Evolutionary conservation across 257 asterid genomes (phyloP), one percentile per base, ranked within the genome.

Genomic region (Solanum sitiens): DNA sequence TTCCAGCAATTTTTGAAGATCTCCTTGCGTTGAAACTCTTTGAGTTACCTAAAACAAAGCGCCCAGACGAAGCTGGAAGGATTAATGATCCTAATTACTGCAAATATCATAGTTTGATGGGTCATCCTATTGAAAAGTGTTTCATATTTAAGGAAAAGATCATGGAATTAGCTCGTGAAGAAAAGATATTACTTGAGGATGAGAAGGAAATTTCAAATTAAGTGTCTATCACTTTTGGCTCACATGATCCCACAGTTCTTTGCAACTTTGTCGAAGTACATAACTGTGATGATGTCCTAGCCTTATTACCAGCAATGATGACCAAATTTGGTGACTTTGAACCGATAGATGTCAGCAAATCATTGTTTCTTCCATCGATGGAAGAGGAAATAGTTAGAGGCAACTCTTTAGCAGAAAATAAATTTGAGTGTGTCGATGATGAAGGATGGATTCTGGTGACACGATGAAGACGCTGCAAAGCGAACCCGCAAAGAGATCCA

Each of bases 401-500:
- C 10, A 61, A 61, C 5, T 21, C 3, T 21, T 9, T 61, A 21
- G 14, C 0, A 0, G 68, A 0, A 61, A 61, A 61, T 23, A 6
- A 61, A 61, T 61, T 1, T 61, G 1, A 61, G 8, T 23, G 2
- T 21, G 5, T 1, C 1, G 33, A n/a, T 65, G 18, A 65, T 25
- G 18, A 65, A 65, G 4, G 72, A 65, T 65, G 18, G 35, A 25
- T 11, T n/a, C 4, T 65, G 8, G 33, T 65, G 32, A 65, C 8
- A n/a, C 8, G 18, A 5, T 1, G 0, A 11, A 25, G 16, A 11
- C 0, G 4, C 18, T 65, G 2, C 18, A 65, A 65, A 65, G 23
- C 0, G 0, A 65, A 27, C 33, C n/a, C 4, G 11, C 4, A 1
- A 65, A 65, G 8, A 65, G 18, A n/a, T 2, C 0, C 1, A 11